phyloP scores from a whole-genome alignment of 2,329 filamentous ascomycete species.

The Trichoderma sp. region DNA sequence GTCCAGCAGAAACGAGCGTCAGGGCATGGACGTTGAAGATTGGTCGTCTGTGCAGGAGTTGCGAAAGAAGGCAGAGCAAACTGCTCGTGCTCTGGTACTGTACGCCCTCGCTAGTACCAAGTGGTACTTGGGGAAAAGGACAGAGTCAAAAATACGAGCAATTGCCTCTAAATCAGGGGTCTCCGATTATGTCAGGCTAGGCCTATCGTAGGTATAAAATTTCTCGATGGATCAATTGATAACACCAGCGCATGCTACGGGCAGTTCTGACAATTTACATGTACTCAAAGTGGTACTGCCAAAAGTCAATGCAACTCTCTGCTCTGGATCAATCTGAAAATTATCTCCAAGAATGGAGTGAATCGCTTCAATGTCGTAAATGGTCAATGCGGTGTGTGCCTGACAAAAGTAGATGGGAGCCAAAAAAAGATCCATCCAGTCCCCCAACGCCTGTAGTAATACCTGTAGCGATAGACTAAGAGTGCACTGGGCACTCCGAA shows the following conservation, averaged over 20 bases:
- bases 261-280: background rate
- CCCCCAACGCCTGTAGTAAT: background rate
- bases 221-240: background rate
- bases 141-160: slow-evolving; percentile 13
- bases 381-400: background rate
- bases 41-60: background rate
- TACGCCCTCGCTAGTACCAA: background rate
- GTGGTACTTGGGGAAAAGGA: background rate
- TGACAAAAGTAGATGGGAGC: background rate
- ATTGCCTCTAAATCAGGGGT: slow-evolving; percentile 18
- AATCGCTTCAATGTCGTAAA: background rate
- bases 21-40: slow-evolving; percentile 17
- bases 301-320: background rate
- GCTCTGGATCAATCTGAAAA: background rate
- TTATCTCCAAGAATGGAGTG: background rate
- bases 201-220: background rate
- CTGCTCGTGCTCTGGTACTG: slow-evolving; percentile 2
- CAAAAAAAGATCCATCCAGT: background rate
- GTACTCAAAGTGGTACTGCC: background rate
- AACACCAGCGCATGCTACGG: background rate
- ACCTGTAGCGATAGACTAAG: background rate
- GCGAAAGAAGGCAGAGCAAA: background rate
- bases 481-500: background rate
- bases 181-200: slow-evolving; percentile 2
- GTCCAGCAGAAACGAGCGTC: slow-evolving; percentile 14